phyloP scores from a whole-genome alignment of 1,284 basidiomycete species.

The Leccinum fuscescens region DNA sequence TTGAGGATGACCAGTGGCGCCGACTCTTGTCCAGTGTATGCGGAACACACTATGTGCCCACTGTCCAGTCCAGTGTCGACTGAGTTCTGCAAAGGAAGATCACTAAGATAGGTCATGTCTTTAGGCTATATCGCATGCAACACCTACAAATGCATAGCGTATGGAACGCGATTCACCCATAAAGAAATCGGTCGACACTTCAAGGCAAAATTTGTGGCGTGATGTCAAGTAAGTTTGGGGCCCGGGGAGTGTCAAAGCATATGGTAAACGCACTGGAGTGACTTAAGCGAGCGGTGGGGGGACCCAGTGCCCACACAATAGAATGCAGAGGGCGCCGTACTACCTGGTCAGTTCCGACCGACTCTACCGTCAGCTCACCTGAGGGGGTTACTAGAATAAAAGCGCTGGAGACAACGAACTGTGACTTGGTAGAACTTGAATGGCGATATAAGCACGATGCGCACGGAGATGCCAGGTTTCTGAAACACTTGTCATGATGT shows the following conservation, averaged over 20 bases:
- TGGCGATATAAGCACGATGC: not conserved
- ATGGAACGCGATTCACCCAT: constrained; percentile 10
- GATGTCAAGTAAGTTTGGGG: not conserved
- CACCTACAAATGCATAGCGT: not conserved
- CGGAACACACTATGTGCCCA: constrained; percentile 5
- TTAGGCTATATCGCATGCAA: constrained; percentile 1
- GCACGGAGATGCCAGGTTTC: not conserved
- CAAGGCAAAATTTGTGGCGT: constrained; percentile 26
- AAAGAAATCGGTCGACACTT: constrained; percentile 3
- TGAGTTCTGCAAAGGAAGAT: not conserved
- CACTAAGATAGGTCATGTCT: not conserved
- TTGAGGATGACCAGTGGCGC: constrained; percentile 12
- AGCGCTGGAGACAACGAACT: constrained; percentile 1
- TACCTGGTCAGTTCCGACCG: not conserved
- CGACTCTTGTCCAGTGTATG: constrained; percentile 11
- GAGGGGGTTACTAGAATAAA: not conserved
- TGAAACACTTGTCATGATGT: not conserved
- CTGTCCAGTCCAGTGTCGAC: not conserved
- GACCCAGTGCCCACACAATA: not conserved
- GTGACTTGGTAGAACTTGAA: not conserved
- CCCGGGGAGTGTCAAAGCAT: not conserved
- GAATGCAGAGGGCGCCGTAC: not conserved
- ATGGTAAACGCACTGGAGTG: constrained; percentile 18
- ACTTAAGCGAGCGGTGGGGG: not conserved
- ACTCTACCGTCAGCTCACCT: not conserved